Base-by-base conservation (phyloP, 2,329 filamentous ascomycete genomes). In the Fusarium sp. region DNA sequence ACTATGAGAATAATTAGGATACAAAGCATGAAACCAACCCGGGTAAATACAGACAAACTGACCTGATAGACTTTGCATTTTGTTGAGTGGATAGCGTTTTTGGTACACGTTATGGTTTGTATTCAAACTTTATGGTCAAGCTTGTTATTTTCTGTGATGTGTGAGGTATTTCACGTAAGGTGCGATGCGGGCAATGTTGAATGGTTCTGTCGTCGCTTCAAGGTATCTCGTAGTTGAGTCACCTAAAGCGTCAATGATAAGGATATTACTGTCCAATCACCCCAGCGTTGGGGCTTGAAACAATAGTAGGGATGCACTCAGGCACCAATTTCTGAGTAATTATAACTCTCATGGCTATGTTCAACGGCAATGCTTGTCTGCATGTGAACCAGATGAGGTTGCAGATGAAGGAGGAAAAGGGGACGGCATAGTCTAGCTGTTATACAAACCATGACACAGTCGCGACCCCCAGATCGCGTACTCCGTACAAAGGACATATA, bases 271-370 rank as follows among this genome's bases (percentile, higher is more conserved):
- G 73, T 70, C 71, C 74, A 66, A 71, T 72, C 64, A 84, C 83
- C 84, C 83, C 83, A 69, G 64, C 83, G 73, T 83, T 85, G 83
- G 84, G 84, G 83, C 78, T 85, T 81, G 81, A 76, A 74, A 77
- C 30, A 54, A 55, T 45, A 64, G 46, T 50, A 62, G 43, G 47
- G 50, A 66, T 67, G 68, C 69, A 57, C 64, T 59, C 44, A 42
- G 66, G 68, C 69, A 72, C 69, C 60, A 51, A 48, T 21, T 34
- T 49, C 10, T 48, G 55, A 7, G 44, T 4, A n/a, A 21, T 45
- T 40, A 32, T 44, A 14, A 24, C 32, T 62, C 60, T 55, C 74
- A 76, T 76, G 45, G 56, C 56, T 67, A 55, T 62, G n/a, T 55
- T 55, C 52, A 56, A 45, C 24, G 48, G 50, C 57, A 67, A 63